A percentile compares a stretch with the other conserved stretches of the same genome.
phyloP scores from a whole-genome alignment of 768 basidiomycete species.

The Naganishia onofrii region DNA sequence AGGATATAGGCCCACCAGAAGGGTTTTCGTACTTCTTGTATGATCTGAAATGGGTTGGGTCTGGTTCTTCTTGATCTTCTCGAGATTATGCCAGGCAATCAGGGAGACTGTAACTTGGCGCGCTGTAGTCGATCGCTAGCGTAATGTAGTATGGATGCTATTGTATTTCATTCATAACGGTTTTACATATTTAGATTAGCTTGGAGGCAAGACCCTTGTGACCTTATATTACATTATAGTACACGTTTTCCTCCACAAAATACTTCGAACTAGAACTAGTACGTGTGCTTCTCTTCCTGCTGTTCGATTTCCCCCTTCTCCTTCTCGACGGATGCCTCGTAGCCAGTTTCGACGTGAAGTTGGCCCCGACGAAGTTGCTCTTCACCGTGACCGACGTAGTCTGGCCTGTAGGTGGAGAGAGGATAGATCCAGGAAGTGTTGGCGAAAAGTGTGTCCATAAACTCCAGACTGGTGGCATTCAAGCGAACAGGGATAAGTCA shows the following conservation, averaged over 20 bases:
- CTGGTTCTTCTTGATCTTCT: neutral
- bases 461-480: neutral
- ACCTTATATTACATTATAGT: neutral
- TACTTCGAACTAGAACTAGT: neutral
- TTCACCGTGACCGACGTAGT: constrained; percentile 16
- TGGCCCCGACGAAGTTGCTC: neutral
- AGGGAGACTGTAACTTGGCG: too few species aligned
- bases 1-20: constrained; percentile 48
- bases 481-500: neutral
- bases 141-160: neutral
- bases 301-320: constrained; percentile 8
- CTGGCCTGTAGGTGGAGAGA: neutral
- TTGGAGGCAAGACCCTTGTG: neutral
- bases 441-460: neutral
- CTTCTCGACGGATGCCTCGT: neutral
- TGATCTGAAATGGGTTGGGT: constrained; percentile 37
- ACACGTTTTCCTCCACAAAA: neutral
- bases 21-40: constrained; percentile 52
- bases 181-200: neutral
- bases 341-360: constrained; percentile 1
- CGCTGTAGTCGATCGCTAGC: too few species aligned
- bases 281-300: neutral
- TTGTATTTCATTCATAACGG: neutral
- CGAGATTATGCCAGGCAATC: neutral
- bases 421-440: neutral